A percentile compares a stretch with the other conserved stretches of the same genome.
Evolutionary conservation across 129 eudicot genomes (phyloP).

Genomic region (Artemisia argyi): DNA sequence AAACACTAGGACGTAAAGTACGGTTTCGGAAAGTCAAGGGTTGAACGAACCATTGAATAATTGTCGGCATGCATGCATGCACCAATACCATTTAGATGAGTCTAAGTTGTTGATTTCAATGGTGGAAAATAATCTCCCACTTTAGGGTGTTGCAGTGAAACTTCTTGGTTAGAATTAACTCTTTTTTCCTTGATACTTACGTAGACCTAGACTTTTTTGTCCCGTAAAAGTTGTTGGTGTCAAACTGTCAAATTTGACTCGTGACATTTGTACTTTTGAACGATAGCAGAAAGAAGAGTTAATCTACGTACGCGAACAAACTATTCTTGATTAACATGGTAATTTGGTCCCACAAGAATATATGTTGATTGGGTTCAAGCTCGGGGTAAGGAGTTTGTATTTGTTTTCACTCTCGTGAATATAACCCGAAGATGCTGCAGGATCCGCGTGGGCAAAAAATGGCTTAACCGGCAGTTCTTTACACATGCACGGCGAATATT

Average conservation of each 20-base stretch:
- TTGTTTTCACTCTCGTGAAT: no score
- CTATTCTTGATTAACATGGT: no score
- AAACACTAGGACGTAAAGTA: not conserved
- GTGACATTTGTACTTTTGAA: no score
- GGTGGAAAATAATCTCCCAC: not conserved
- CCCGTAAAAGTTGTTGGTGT: no score
- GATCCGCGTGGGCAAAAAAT: no score
- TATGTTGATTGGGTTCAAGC: no score
- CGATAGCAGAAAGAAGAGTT: no score
- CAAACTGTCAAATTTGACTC: no score
- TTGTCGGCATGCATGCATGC: constrained; percentile 34
- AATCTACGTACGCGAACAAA: no score
- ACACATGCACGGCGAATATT: not conserved
- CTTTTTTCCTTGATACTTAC: not conserved
- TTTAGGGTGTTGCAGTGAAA: constrained; percentile 27
- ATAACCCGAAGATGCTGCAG: no score
- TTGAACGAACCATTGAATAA: constrained; percentile 6
- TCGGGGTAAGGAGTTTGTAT: no score
- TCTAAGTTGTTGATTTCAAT: constrained; percentile 17
- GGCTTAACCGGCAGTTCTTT: not conserved
- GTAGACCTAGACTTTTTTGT: not conserved
- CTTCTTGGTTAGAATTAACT: not conserved
- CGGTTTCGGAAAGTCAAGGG: constrained; percentile 15
- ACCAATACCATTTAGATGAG: constrained; percentile 1
- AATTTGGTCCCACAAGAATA: no score